Evolutionary conservation across 441 rosid species (phyloP).

Genomic region (Populus trichocarpa): DNA sequence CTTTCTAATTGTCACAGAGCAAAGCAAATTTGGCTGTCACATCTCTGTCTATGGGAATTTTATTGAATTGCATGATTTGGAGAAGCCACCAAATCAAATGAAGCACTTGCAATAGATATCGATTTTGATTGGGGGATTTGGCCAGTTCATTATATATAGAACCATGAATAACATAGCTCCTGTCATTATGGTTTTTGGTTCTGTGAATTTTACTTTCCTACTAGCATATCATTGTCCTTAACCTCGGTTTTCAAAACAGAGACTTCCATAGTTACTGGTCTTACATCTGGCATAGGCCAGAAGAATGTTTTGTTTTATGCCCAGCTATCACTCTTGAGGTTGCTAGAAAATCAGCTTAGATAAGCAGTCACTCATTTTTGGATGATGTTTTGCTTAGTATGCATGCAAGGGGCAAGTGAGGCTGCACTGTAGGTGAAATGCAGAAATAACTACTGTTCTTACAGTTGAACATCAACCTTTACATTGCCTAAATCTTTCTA

Average conservation of each 20-base stretch:
- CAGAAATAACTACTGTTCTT: neutral
- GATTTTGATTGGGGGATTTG: neutral
- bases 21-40: neutral
- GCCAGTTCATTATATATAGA: neutral
- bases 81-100: neutral
- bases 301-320: neutral
- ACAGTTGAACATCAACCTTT: neutral
- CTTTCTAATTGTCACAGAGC: neutral
- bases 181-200: neutral
- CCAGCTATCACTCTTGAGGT: neutral
- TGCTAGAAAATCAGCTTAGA: neutral
- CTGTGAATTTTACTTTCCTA: neutral
- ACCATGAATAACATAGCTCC: neutral
- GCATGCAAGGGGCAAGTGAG: neutral
- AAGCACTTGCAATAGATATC: neutral
- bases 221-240: neutral
- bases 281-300: neutral
- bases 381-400: neutral
- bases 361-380: neutral
- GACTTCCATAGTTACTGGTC: neutral
- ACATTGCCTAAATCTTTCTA: neutral
- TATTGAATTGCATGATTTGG: neutral
- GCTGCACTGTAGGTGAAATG: neutral
- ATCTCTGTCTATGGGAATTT: neutral
- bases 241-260: neutral